Evolutionary conservation across 148 eudicot genomes (phyloP).

Genomic region (Heliosperma pusillum): DNA sequence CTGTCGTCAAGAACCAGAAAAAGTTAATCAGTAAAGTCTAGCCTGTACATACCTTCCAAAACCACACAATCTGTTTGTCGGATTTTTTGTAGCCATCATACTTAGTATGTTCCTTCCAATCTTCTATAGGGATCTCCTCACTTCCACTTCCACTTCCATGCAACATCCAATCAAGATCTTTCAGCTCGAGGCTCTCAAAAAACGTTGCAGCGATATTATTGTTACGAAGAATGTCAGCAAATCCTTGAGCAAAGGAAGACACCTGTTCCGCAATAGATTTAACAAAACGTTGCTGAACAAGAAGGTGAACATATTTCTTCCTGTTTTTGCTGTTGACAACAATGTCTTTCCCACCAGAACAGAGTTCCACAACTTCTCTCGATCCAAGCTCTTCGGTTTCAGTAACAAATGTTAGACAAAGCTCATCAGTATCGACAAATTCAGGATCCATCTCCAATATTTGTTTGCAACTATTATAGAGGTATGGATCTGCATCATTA

Average conservation of each 20-base stretch:
- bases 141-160: conserved; percentile 66
- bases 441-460: conserved; percentile 43
- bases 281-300: conserved; percentile 67
- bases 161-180: conserved; percentile 82
- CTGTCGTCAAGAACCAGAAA: neutral
- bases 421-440: neutral
- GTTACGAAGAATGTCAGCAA: conserved; percentile 57
- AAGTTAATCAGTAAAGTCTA: neutral
- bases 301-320: conserved; percentile 54
- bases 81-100: conserved; percentile 64
- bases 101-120: conserved; percentile 85
- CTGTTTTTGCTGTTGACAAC: conserved; percentile 73
- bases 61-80: conserved; percentile 81
- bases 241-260: conserved; percentile 58
- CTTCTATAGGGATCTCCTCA: conserved; percentile 63
- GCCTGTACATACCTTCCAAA: conserved; percentile 76
- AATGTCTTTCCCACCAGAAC: conserved; percentile 49
- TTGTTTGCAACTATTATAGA: conserved; percentile 81
- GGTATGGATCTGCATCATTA: conserved; percentile 74
- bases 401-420: conserved; percentile 73
- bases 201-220: conserved; percentile 29
- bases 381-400: conserved; percentile 81
- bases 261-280: conserved; percentile 63
- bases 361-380: conserved; percentile 60
- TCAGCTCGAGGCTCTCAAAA: conserved; percentile 59